Evolutionary conservation across 108 stramenopile species (phyloP), one percentile per base, ranked within the genome.

Genomic region (Stephanodiscus minutulus): DNA sequence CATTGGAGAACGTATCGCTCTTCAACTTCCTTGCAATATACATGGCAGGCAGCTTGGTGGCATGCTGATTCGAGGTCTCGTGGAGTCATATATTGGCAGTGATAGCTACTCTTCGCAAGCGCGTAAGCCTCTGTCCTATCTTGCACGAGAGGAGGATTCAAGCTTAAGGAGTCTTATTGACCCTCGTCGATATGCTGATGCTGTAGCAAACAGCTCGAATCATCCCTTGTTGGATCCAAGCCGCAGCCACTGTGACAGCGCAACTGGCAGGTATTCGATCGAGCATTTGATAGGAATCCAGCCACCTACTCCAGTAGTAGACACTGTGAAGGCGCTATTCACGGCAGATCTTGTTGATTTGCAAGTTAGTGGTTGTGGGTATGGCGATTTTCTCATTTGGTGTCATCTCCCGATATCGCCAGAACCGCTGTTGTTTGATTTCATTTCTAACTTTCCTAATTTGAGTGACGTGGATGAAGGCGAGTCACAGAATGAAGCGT

Each of bases 301-400:
- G 53, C 77, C 77, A 43, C 68, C 76, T 33, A 43, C 54, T 29
- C 72, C 82, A 46, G 79, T 84, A 8, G 53, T 66, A 39, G 83
- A 86, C 37, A 24, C 74, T 35, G 77, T 86, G 22, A 72, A 70
- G 41, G 73, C 39, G n/a, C 64, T 82, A 20, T 87, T 85, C 60
- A 31, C 71, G 25, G 39, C 74, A 63, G 79, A 87, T 71, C 73
- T 84, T 18, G 86, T 84, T n/a, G 74, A 84, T 69, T 52, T 87
- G 24, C 44, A 79, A 11, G 46, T 63, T 2, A 60, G 82, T 20
- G 74, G 84, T 21, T 69, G 66, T 61, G 86, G 86, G 15, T 87
- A 83, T 61, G 82, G 84, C 9, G 86, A 87, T 49, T 87, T 79
- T 72, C 43, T 85, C 1, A 68, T 58, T 11, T 82, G 81, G 84